Evolutionary conservation across 371 early-diverging fungal species (phyloP), one percentile per base, ranked within the genome.

Genomic region (Sporodiniella umbellata): DNA sequence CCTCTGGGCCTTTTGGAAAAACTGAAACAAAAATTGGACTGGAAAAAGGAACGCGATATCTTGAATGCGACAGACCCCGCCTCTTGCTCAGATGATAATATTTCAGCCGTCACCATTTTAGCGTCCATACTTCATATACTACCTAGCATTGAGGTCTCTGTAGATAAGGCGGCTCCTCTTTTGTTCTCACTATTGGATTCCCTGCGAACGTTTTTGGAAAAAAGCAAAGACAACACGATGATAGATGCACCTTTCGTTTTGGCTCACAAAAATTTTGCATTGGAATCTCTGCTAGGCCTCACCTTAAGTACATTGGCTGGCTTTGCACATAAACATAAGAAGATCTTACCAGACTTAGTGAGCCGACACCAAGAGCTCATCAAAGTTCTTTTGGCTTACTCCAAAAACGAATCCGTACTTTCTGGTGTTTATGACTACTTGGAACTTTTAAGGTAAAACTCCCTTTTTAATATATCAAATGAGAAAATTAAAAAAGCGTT

Each of bases 361-460:
- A 45, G 45, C 2, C 49, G 64, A 14, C 64, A 64, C 23, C 47
- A 43, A 7, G 54, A 58, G 4, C 40, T 81, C 14, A 50, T 81
- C 14, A 56, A 76, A 28, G 51, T 77, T 2, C 59, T 84, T 14
- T 33, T 54, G 12, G 54, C 63, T 30, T 76, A 79, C 66, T 58
- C 68, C n/a, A 54, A 62, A 0, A 84, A 86, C 42, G 83, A 75
- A 47, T 68, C 74, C 5, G 66, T 85, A n/a, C 68, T 86, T 30
- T 70, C 70, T 19, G 83, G 83, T 18, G 68, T 82, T 8, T 67
- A 66, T 24, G 56, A 54, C 10, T 86, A 80, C 54, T 55, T 87
- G 53, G 72, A 73, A 23, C 62, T 73, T 42, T 44, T 73, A 24
- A 68, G 75, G 85, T 81, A 78, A 62, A 44, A 35, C n/a, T n/a